Evolutionary conservation across 2,329 filamentous ascomycete species (phyloP).

Genomic region (Colletotrichum viniferum): DNA sequence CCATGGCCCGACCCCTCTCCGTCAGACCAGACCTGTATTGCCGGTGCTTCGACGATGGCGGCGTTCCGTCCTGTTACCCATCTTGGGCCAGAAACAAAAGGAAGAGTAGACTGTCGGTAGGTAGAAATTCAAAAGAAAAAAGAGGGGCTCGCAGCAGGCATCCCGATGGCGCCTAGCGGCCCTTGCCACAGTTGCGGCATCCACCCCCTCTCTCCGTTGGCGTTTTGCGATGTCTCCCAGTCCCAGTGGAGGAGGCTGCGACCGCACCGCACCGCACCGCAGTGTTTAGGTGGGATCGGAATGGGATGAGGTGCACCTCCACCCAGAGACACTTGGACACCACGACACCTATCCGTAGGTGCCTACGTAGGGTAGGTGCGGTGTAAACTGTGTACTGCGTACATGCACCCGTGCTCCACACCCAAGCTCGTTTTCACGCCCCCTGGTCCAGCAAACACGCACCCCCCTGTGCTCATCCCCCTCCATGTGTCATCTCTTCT

Average conservation of each 20-base stretch:
- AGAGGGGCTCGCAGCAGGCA: not conserved
- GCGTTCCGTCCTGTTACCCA: not conserved
- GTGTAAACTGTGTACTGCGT: no score
- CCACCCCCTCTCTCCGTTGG: not conserved
- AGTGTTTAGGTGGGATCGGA: no score
- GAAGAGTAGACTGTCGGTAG: not conserved
- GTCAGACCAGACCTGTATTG: not conserved
- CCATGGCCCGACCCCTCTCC: not conserved
- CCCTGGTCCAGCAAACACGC: not conserved
- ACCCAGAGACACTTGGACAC: no score
- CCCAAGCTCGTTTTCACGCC: not conserved
- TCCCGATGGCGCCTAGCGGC: not conserved
- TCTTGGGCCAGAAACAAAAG: not conserved
- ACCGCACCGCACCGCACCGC: no score
- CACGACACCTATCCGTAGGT: no score
- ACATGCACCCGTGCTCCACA: not conserved
- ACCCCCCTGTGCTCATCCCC: conserved; percentile 11
- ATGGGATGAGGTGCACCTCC: no score
- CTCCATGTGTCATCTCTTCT: conserved; percentile 38
- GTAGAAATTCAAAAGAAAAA: not conserved
- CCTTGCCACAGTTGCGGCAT: not conserved
- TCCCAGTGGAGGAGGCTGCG: no score
- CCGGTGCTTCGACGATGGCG: not conserved
- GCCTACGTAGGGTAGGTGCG: no score
- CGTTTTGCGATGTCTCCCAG: no score